Percentiles rank a stretch among this genome's conserved stretches.
These are phyloP conservation scores for Lasiodiplodia sp. DNA, from an alignment of 2,329 filamentous ascomycete genomes.

Conservation along the genomic window DNA sequence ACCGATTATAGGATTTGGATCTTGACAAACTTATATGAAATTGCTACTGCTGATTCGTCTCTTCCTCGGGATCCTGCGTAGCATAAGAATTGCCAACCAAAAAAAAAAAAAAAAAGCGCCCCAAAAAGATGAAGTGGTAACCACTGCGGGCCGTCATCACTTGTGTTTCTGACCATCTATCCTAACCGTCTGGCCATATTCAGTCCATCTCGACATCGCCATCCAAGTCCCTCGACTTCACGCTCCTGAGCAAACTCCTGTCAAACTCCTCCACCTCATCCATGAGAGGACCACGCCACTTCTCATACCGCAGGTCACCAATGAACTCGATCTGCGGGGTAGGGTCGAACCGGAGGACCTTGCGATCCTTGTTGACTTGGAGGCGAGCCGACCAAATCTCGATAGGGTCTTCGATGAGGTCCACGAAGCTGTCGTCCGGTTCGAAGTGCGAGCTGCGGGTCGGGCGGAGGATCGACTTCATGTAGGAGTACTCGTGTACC, in stretches of 20 bases:
- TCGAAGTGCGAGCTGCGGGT: background rate
- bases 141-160: conserved; percentile 13
- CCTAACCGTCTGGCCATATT: background rate
- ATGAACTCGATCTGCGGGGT: background rate
- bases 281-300: background rate
- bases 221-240: background rate
- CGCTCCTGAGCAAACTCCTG: background rate
- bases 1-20: background rate
- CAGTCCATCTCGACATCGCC: conserved; percentile 16
- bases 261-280: background rate
- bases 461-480: conserved; percentile 10
- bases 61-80: background rate
- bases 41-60: background rate
- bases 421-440: background rate
- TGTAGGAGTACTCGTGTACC: background rate
- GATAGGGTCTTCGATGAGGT: background rate
- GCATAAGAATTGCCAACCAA: background rate
- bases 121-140: background rate
- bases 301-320: background rate
- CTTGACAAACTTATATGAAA: background rate
- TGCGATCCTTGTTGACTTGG: background rate
- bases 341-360: background rate
- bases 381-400: background rate
- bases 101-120: background rate
- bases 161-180: background rate